Conservation (phyloP, 2,329 filamentous ascomycete genomes). For the Cladosporium phlei region DNA sequence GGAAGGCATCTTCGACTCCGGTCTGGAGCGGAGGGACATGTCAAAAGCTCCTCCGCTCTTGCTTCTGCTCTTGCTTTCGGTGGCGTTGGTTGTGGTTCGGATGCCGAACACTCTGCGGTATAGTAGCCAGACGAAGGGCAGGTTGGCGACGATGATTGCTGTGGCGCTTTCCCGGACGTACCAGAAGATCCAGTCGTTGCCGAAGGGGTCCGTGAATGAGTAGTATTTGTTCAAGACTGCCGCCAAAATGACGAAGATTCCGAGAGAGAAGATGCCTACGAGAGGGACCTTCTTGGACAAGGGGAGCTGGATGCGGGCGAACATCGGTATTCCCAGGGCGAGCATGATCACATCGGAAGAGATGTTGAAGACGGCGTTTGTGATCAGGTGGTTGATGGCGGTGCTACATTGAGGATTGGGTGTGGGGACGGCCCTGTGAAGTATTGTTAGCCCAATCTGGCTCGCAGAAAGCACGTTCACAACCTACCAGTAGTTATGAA, state of each 20-base stretch:
- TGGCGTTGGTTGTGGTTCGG: slow-evolving; percentile 1
- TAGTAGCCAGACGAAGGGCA: slow-evolving; percentile 58
- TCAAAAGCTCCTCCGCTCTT: not conserved
- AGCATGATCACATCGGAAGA: slow-evolving; percentile 45
- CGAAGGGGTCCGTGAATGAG: slow-evolving; percentile 56
- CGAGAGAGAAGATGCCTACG: slow-evolving; percentile 53
- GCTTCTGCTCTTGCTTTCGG: not conserved
- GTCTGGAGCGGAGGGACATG: slow-evolving; percentile 5
- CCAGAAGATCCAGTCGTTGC: slow-evolving; percentile 55
- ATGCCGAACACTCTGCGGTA: slow-evolving; percentile 35
- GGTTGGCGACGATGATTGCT: slow-evolving; percentile 56
- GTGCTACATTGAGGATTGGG: slow-evolving; percentile 38
- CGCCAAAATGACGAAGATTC: slow-evolving; percentile 53
- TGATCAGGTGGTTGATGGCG: slow-evolving; percentile 35
- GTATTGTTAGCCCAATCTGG: not conserved
- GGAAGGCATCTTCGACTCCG: not conserved
- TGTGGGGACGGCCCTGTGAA: slow-evolving; percentile 23
- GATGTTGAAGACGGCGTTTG: slow-evolving; percentile 39
- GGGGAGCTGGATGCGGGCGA: slow-evolving; percentile 41
- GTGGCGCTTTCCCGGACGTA: slow-evolving; percentile 57
- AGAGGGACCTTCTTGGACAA: slow-evolving; percentile 50
- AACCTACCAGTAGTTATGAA: slow-evolving; percentile 34
- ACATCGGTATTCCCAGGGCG: slow-evolving; percentile 41
- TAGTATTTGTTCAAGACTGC: slow-evolving; percentile 60
- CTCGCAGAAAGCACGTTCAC: too few relatives aligned